Conservation (phyloP, 805 yeast genomes). For the Ogataea corticis region DNA sequence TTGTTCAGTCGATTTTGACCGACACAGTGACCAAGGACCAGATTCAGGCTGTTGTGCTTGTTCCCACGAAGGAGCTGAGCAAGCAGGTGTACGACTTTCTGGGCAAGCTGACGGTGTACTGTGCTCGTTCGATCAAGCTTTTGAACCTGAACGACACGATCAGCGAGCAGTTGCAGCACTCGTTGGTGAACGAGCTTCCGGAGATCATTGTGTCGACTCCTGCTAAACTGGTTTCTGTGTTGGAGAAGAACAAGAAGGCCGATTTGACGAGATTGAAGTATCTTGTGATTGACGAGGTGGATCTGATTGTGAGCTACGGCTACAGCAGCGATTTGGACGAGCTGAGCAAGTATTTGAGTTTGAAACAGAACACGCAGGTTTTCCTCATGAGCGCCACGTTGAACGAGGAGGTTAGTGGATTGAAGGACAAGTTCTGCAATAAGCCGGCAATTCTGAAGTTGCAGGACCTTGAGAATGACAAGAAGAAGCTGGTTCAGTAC, state of each 20-base stretch:
- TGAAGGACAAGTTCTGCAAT: conserved; percentile 79
- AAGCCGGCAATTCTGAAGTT: conserved; percentile 79
- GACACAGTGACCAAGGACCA: conserved; percentile 34
- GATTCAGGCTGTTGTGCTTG: conserved; percentile 68
- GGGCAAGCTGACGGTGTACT: conserved; percentile 65
- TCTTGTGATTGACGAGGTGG: conserved; percentile 93
- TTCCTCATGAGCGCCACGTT: conserved; percentile 96
- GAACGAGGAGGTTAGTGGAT: conserved; percentile 76
- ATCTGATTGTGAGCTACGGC: conserved; percentile 85
- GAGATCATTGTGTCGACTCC: conserved; percentile 89
- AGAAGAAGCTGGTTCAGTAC: conserved; percentile 73
- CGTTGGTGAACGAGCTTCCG: conserved; percentile 73
- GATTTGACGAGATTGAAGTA: conserved; percentile 59
- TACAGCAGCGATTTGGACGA: conserved; percentile 79
- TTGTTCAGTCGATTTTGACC: conserved; percentile 70
- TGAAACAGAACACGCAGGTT: conserved; percentile 76
- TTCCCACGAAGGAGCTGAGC: conserved; percentile 91
- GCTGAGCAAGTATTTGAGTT: conserved; percentile 64
- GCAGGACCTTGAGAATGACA: conserved; percentile 58
- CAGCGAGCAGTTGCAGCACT: conserved; percentile 67
- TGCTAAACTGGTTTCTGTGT: conserved; percentile 58
- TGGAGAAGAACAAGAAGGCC: conserved; percentile 48
- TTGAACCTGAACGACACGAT: conserved; percentile 65
- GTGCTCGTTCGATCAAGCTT: conserved; percentile 62
- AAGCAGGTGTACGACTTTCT: conserved; percentile 78